These are phyloP conservation scores for Acacia pycnantha DNA, from an alignment of 331 rosid genomes.

Conservation along the genomic window DNA sequence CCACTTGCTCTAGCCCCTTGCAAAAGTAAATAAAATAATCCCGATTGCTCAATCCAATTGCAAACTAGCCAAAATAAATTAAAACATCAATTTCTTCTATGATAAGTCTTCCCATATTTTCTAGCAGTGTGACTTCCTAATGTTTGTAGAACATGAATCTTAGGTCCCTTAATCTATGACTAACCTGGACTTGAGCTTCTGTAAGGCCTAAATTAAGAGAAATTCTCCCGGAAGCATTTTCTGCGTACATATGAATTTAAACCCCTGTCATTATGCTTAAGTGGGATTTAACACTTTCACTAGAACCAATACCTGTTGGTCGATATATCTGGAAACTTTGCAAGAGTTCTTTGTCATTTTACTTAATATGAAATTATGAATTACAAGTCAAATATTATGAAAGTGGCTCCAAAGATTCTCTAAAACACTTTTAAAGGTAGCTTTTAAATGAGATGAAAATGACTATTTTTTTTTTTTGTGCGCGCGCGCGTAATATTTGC, in stretches of 20 bases:
- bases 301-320: neutral
- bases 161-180: neutral
- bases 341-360: neutral
- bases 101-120: too few relatives aligned
- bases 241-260: too few relatives aligned
- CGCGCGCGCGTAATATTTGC: neutral
- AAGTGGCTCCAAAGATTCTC: neutral
- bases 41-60: too few relatives aligned
- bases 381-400: neutral
- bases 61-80: too few relatives aligned
- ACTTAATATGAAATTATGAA: neutral
- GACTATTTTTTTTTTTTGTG: too few relatives aligned
- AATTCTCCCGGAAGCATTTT: neutral
- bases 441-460: neutral
- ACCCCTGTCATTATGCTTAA: neutral
- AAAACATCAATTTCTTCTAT: too few relatives aligned
- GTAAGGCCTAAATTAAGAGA: neutral
- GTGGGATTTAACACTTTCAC: neutral
- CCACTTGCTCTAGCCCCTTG: too few relatives aligned
- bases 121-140: neutral
- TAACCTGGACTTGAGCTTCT: neutral
- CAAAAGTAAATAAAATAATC: too few relatives aligned
- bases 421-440: neutral
- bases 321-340: neutral
- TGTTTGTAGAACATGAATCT: neutral